These are phyloP conservation scores for Xylariaceae sp. DNA, from an alignment of 2,329 filamentous ascomycete genomes.

Conservation along the genomic window DNA sequence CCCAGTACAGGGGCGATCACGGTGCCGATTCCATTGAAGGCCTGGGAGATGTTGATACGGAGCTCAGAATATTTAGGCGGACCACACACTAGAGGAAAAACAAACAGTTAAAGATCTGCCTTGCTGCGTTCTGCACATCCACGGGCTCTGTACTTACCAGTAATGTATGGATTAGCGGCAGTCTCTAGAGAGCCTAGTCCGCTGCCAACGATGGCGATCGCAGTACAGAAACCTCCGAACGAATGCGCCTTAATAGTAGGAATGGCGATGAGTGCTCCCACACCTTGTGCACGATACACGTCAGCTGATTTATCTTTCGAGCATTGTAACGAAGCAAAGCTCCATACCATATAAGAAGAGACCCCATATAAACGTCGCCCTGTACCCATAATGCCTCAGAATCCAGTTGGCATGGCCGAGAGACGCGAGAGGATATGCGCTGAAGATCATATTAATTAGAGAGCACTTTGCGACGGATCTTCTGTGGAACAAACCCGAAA, in stretches of 20 bases:
- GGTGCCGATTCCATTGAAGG: slow-evolving; percentile 78
- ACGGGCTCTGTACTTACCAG: slow-evolving; percentile 46
- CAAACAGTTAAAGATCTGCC: slow-evolving; percentile 17
- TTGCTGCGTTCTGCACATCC: neutral
- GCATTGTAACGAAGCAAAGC: neutral
- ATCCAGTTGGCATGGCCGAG: slow-evolving; percentile 68
- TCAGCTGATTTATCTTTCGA: slow-evolving; percentile 4
- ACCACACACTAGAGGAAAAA: slow-evolving; percentile 55
- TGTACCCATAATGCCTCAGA: slow-evolving; percentile 68
- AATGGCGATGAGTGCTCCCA: slow-evolving; percentile 64
- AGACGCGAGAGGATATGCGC: slow-evolving; percentile 73
- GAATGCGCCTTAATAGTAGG: slow-evolving; percentile 66
- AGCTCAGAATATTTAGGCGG: slow-evolving; percentile 74
- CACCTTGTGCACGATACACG: slow-evolving; percentile 44
- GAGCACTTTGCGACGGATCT: neutral
- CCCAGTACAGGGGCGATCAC: slow-evolving; percentile 76
- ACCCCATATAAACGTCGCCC: slow-evolving; percentile 71
- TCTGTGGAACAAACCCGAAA: slow-evolving; percentile 57
- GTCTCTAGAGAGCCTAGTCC: slow-evolving; percentile 79
- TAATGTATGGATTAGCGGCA: slow-evolving; percentile 77
- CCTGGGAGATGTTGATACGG: slow-evolving; percentile 78
- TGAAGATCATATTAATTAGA: slow-evolving; percentile 35
- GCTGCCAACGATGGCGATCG: slow-evolving; percentile 76
- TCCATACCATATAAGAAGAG: slow-evolving; percentile 66
- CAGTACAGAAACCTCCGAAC: slow-evolving; percentile 76